Percentiles rank a stretch among this genome's conserved stretches.
These are phyloP conservation scores for Pontederia paniculata DNA, from an alignment of 176 grass and related monocot species.

Conservation along the genomic window DNA sequence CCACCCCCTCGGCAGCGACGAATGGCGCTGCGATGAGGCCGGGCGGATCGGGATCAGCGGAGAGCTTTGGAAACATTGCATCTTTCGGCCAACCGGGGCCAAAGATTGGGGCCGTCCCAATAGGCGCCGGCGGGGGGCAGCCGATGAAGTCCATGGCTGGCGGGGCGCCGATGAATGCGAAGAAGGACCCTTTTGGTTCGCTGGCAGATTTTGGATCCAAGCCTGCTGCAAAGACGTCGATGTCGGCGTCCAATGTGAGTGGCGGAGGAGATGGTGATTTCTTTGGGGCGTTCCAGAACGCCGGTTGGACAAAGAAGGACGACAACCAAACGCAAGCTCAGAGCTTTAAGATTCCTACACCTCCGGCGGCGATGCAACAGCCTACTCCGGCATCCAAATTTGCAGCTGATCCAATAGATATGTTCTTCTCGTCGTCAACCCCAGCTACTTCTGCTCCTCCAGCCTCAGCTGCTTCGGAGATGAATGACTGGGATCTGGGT, in stretches of 20 bases:
- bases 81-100: constrained; percentile 1
- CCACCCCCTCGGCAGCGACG: constrained; percentile 9
- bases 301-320: constrained; percentile 15
- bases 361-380: constrained; percentile 17
- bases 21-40: constrained; percentile 21
- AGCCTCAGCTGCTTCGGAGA: constrained; percentile 28
- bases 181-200: constrained; percentile 73
- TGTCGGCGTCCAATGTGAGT: constrained; percentile 17
- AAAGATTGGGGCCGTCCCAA: constrained; percentile 3
- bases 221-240: constrained; percentile 30
- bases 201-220: constrained; percentile 57
- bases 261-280: neutral
- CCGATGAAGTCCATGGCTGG: constrained; percentile 51
- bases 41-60: constrained; percentile 23
- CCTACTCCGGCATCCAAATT: constrained; percentile 26
- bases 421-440: constrained; percentile 58
- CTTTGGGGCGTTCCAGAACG: constrained; percentile 44
- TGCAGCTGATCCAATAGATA: constrained; percentile 49
- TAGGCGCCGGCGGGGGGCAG: constrained; percentile 4
- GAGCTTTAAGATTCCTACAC: constrained; percentile 20
- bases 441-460: too few species aligned
- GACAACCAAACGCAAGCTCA: neutral
- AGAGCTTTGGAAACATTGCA: constrained; percentile 8
- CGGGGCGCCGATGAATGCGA: constrained; percentile 33
- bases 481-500: constrained; percentile 77